Evolutionary conservation across 805 yeast genomes (phyloP).

Genomic region (Wickerhamiella vanderwaltii): DNA sequence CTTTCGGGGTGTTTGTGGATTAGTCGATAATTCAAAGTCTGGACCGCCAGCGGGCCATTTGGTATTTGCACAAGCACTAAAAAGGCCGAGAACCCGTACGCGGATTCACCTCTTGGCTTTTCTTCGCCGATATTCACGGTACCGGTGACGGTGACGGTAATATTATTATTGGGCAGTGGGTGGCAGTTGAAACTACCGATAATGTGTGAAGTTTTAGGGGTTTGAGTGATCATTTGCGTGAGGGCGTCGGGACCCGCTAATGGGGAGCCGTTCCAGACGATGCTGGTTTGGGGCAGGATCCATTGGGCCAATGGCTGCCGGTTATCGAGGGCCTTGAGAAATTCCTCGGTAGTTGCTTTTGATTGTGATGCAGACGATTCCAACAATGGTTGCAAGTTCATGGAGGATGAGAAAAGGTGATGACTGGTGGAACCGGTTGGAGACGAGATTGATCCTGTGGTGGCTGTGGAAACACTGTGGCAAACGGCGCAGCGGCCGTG

Average conservation of each 20-base stretch:
- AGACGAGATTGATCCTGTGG: too few species aligned
- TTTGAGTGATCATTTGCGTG: conserved; percentile 24
- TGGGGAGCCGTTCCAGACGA: conserved; percentile 35
- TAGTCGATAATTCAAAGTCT: conserved; percentile 28
- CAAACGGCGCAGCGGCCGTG: too few species aligned
- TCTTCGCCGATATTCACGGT: conserved; percentile 25
- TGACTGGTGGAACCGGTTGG: too few species aligned
- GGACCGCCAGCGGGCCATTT: conserved; percentile 11
- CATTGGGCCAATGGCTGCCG: conserved; percentile 21
- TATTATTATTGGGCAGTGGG: conserved; percentile 27
- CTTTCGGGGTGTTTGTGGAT: conserved; percentile 24
- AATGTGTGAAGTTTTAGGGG: conserved; percentile 30
- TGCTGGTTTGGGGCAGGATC: conserved; percentile 26
- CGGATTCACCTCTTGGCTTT: conserved; percentile 15
- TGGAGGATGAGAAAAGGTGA: too few species aligned
- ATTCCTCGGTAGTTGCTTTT: conserved; percentile 21
- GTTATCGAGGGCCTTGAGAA: conserved; percentile 28
- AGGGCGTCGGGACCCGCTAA: conserved; percentile 30
- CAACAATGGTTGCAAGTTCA: conserved; percentile 14
- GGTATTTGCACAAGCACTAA: conserved; percentile 16
- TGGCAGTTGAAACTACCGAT: conserved; percentile 29
- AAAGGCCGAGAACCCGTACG: conserved; percentile 28
- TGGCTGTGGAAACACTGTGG: too few species aligned
- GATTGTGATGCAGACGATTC: conserved; percentile 20
- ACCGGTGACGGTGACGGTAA: conserved; percentile 27